Evolutionary conservation across 1,139 yeast genomes (phyloP), one percentile per base, ranked within the genome.

Genomic region (Yamadazyma dushanensis): DNA sequence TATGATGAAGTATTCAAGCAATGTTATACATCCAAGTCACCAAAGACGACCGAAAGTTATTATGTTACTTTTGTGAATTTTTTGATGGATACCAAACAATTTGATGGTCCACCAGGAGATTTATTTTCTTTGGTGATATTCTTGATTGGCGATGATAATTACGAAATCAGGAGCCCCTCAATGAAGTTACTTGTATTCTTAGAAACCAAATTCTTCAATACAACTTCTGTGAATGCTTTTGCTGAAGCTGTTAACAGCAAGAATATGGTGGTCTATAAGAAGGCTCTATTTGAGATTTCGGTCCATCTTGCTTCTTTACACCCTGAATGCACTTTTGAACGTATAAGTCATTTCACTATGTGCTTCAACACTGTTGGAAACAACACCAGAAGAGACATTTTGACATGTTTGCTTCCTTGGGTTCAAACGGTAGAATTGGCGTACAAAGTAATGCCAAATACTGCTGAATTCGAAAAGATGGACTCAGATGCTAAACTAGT

Each of bases 371-470:
- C 73, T 15, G 94, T 85, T 4, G 76, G 73, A 30, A 49, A 39
- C 56, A 68, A 44, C 62, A 76, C 56, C 1, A 74, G 94, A 50
- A 76, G 88, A 38, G 97, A 89, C 56, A 73, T 92, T 11, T 62
- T 90, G 38, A 80, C 94, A 0, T 81, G 90, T 20, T 61, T 92
- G 38, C 66, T 87, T 9, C 97, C 98, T 0, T 92, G 97, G 97
- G 78, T 90, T 10, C 94, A 85, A 52, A 77, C 82, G 3, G 81
- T 89, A 31, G 86, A 80, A 32, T 68, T 90, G 37, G 73, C 73
- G 30, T 62, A 75, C n/a, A 43, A 42, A 7, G 45, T 45, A 4
- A 44, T 32, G 4, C 38, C 44, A 8, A 34, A 25, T 10, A 16
- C 38, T 11, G 36, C 32, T 16, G 39, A 31, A 16, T 20, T 15